phyloP scores from a whole-genome alignment of 495 filamentous ascomycete genomes.

The Neurospora sublineolata region DNA sequence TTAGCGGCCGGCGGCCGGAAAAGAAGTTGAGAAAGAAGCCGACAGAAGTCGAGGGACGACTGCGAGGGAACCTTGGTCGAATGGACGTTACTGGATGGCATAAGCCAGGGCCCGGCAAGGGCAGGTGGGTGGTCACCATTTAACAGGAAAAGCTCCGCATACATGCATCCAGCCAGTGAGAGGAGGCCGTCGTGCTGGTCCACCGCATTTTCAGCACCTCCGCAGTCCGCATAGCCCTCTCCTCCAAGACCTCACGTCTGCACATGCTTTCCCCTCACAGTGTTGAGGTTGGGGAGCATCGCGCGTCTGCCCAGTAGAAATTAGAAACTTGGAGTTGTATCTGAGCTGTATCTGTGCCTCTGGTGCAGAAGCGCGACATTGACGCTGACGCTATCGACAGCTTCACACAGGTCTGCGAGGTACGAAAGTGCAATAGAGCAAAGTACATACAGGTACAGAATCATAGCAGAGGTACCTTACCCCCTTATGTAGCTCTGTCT shows the following conservation, averaged over 20 bases:
- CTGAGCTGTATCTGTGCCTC: not conserved
- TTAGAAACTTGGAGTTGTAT: not conserved
- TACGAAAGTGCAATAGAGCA: not conserved
- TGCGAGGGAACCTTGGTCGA: conserved; percentile 4
- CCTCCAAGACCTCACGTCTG: not conserved
- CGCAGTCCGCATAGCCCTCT: conserved; percentile 11
- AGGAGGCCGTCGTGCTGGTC: not conserved
- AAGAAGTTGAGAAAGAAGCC: conserved; percentile 19
- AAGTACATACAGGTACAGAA: not conserved
- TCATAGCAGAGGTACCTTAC: not conserved
- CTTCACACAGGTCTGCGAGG: not conserved
- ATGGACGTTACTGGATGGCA: conserved; percentile 2
- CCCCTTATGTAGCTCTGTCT: not conserved
- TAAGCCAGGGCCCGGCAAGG: conserved; percentile 9
- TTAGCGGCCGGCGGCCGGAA: conserved; percentile 5
- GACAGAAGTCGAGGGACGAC: conserved; percentile 19
- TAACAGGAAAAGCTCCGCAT: conserved; percentile 10
- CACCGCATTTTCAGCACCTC: conserved; percentile 8
- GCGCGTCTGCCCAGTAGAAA: not conserved
- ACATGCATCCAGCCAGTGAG: conserved; percentile 1
- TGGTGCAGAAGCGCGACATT: not conserved
- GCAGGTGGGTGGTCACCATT: not conserved
- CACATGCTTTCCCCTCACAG: not conserved
- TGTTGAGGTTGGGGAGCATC: not conserved
- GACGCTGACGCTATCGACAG: not conserved